Evolutionary conservation across 1,284 basidiomycete genomes (phyloP).

Genomic region (Ceratobasidium sp.): DNA sequence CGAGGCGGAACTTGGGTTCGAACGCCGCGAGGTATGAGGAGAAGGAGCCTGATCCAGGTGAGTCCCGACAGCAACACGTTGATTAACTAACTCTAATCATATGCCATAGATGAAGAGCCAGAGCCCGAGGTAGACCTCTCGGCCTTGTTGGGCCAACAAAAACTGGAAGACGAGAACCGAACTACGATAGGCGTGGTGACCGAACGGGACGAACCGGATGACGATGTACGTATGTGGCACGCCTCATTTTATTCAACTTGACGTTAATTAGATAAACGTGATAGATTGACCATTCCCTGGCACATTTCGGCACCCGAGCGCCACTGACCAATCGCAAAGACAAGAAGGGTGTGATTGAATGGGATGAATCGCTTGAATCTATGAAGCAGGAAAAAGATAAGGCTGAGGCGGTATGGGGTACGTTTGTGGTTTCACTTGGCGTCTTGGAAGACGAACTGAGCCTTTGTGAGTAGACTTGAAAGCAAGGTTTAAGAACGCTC

Average conservation of each 20-base stretch:
- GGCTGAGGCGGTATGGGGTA: constrained; percentile 78
- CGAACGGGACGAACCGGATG: constrained; percentile 55
- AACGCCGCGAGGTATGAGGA: constrained; percentile 78
- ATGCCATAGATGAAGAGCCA: constrained; percentile 61
- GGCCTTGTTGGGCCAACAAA: constrained; percentile 69
- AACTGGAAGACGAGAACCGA: constrained; percentile 60
- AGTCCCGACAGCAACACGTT: constrained; percentile 46
- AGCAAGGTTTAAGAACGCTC: constrained; percentile 69
- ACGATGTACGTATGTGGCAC: constrained; percentile 52
- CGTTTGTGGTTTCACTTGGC: constrained; percentile 25
- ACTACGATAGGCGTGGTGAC: not conserved
- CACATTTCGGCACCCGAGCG: constrained; percentile 53
- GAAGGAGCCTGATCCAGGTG: constrained; percentile 65
- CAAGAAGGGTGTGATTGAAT: constrained; percentile 71
- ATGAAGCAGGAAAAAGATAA: constrained; percentile 72
- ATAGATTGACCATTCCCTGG: constrained; percentile 67
- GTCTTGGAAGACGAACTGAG: not conserved
- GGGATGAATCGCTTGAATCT: constrained; percentile 71
- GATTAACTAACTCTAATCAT: not conserved
- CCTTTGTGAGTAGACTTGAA: constrained; percentile 70
- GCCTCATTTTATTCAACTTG: not conserved
- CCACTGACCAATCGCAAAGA: constrained; percentile 45
- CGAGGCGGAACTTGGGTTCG: constrained; percentile 66
- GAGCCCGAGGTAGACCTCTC: constrained; percentile 80
- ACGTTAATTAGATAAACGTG: constrained; percentile 8